Percentiles rank a stretch among this genome's conserved stretches.
phyloP scores from a whole-genome alignment of 495 filamentous ascomycete genomes.

The Pyrenula aspistea region DNA sequence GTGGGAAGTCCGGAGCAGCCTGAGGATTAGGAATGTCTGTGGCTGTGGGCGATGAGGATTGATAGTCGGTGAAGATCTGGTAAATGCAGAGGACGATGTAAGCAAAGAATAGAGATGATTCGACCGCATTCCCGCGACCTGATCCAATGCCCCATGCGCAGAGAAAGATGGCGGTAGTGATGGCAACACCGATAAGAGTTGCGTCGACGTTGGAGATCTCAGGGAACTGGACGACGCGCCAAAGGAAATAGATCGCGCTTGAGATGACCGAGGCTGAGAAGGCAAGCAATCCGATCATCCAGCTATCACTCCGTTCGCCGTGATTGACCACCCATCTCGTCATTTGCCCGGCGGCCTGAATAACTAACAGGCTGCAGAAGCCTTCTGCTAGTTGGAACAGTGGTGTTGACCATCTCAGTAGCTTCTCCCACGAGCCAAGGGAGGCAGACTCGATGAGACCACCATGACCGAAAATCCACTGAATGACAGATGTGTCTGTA shows the following conservation, averaged over 20 bases:
- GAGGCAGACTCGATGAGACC: slow-evolving; percentile 67
- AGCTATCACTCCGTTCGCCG: slow-evolving; percentile 78
- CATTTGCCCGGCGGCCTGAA: slow-evolving; percentile 87
- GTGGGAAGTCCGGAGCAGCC: slow-evolving; percentile 72
- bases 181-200: slow-evolving; percentile 77
- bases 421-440: slow-evolving; percentile 79
- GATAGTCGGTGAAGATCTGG: slow-evolving; percentile 97
- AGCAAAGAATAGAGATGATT: slow-evolving; percentile 90
- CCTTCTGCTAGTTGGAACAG: slow-evolving; percentile 90
- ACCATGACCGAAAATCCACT: slow-evolving; percentile 76
- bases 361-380: slow-evolving; percentile 91
- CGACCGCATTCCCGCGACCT: slow-evolving; percentile 88
- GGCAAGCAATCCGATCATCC: slow-evolving; percentile 90
- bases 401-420: slow-evolving; percentile 86
- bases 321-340: slow-evolving; percentile 92
- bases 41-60: slow-evolving; percentile 53
- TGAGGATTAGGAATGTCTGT: slow-evolving; percentile 43
- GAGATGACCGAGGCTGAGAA: slow-evolving; percentile 84
- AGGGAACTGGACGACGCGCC: slow-evolving; percentile 86
- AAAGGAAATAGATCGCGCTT: slow-evolving; percentile 90
- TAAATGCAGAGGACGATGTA: slow-evolving; percentile 96
- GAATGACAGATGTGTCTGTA: slow-evolving; percentile 47
- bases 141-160: slow-evolving; percentile 91
- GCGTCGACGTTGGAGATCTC: slow-evolving; percentile 91
- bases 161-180: slow-evolving; percentile 84